Evolutionary conservation across 1,284 basidiomycete species (phyloP).

Genomic region (Apiotrichum siamense): DNA sequence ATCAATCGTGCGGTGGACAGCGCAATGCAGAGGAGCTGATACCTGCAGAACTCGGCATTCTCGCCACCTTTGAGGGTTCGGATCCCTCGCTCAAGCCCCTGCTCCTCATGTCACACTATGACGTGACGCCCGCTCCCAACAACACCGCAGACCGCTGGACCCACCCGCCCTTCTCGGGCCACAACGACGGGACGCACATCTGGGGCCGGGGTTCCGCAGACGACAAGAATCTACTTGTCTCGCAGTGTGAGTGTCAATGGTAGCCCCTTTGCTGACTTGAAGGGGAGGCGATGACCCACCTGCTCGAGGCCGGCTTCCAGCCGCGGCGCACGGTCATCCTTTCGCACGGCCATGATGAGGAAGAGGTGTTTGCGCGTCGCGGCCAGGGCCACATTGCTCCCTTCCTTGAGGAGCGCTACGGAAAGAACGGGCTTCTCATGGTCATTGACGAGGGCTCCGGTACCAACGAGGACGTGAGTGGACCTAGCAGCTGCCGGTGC

Average conservation of each 20-base stretch:
- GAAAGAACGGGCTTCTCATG: slow-evolving; percentile 42
- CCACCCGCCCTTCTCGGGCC: slow-evolving; percentile 42
- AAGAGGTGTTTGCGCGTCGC: slow-evolving; percentile 43
- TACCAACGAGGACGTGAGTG: slow-evolving; percentile 28
- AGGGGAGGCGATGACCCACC: slow-evolving; percentile 44
- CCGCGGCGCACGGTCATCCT: slow-evolving; percentile 45
- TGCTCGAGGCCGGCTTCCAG: slow-evolving; percentile 35
- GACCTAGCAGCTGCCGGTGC: neutral
- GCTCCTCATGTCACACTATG: slow-evolving; percentile 30
- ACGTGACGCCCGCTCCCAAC: slow-evolving; percentile 44
- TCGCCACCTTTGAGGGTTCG: slow-evolving; percentile 49
- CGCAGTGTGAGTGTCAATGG: slow-evolving; percentile 41
- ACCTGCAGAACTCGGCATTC: slow-evolving; percentile 45
- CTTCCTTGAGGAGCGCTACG: slow-evolving; percentile 43
- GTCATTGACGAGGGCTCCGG: slow-evolving; percentile 48
- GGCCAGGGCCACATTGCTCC: slow-evolving; percentile 45
- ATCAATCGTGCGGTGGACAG: slow-evolving; percentile 48
- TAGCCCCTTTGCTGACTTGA: neutral
- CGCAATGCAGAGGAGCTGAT: neutral
- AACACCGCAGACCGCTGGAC: slow-evolving; percentile 44
- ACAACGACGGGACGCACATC: slow-evolving; percentile 40
- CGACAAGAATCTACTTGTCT: slow-evolving; percentile 46
- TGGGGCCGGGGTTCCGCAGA: slow-evolving; percentile 46
- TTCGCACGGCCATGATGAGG: slow-evolving; percentile 44
- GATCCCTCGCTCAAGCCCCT: slow-evolving; percentile 50